phyloP scores from a whole-genome alignment of 2,329 filamentous ascomycete species.

The Mollisia scopiformis region DNA sequence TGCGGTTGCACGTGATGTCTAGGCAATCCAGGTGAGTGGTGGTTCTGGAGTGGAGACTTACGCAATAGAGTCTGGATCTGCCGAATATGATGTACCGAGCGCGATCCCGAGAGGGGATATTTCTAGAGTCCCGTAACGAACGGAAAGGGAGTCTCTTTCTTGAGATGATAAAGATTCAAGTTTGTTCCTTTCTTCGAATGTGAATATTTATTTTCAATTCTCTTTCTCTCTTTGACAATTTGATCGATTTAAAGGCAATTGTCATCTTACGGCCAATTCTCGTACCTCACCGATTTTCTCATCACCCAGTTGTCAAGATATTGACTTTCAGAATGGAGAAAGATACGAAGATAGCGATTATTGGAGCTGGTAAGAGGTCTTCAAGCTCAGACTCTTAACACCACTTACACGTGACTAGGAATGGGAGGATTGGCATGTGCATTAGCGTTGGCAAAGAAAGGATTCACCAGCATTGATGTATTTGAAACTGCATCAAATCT shows the following conservation, averaged over 20 bases:
- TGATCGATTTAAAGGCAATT: background rate
- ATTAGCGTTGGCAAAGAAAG: slow-evolving; percentile 74
- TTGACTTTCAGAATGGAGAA: slow-evolving; percentile 17
- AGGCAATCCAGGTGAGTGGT: background rate
- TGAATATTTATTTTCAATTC: background rate
- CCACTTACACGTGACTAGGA: slow-evolving; percentile 46
- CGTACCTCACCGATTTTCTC: too few species aligned
- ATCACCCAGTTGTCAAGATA: too few species aligned
- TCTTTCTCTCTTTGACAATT: background rate
- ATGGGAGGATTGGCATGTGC: slow-evolving; percentile 79
- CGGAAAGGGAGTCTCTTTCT: background rate
- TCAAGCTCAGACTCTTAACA: background rate
- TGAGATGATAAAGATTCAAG: background rate
- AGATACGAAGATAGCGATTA: slow-evolving; percentile 6
- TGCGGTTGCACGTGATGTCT: background rate
- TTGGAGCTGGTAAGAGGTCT: slow-evolving; percentile 11
- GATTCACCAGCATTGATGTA: slow-evolving; percentile 73
- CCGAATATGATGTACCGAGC: background rate
- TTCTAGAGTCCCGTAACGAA: background rate
- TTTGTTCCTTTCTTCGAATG: background rate
- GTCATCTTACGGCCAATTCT: too few species aligned
- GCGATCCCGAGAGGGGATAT: background rate
- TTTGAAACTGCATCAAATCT: slow-evolving; percentile 75
- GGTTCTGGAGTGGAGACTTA: background rate
- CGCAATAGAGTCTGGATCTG: background rate